Percentiles rank a stretch among this genome's conserved stretches.
Evolutionary conservation across 768 basidiomycete species (phyloP).

Genomic region (Agrocybe chaxingu): DNA sequence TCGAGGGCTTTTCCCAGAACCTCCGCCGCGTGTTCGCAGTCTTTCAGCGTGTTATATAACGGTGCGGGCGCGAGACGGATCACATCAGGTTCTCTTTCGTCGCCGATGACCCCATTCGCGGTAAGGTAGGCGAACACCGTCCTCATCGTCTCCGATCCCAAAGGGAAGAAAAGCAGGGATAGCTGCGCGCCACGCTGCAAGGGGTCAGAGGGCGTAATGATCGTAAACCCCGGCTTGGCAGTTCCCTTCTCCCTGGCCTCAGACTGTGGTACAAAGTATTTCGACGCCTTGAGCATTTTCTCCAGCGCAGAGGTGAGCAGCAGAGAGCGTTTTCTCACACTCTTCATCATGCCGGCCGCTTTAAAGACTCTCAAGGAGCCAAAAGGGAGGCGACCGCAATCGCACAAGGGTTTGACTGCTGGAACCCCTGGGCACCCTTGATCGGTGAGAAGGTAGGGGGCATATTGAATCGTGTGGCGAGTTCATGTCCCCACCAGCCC

Average conservation of each 20-base stretch:
- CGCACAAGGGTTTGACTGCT: constrained; percentile 92
- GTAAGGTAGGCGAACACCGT: constrained; percentile 58
- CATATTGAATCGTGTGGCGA: constrained; percentile 88
- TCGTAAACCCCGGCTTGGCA: constrained; percentile 72
- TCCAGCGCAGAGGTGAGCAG: constrained; percentile 73
- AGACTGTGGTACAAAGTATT: constrained; percentile 54
- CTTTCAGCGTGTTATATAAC: constrained; percentile 80
- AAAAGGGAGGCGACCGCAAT: constrained; percentile 77
- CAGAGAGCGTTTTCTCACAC: constrained; percentile 67
- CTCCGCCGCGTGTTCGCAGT: constrained; percentile 68
- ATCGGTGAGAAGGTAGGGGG: constrained; percentile 78
- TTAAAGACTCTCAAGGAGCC: constrained; percentile 78
- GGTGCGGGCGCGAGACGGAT: constrained; percentile 86
- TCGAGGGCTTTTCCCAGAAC: constrained; percentile 61
- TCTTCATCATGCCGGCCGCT: constrained; percentile 69
- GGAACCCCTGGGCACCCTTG: constrained; percentile 90
- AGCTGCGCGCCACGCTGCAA: constrained; percentile 81
- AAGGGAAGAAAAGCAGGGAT: constrained; percentile 76
- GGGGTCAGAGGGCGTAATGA: constrained; percentile 78
- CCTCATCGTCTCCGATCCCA: constrained; percentile 64
- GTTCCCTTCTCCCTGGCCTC: constrained; percentile 25
- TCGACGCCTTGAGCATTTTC: constrained; percentile 53
- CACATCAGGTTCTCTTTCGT: constrained; percentile 89
- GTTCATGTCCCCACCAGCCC: constrained; percentile 98
- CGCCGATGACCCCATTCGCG: constrained; percentile 80